These are phyloP conservation scores for Piromyces sp. DNA, from an alignment of 192 early-diverging fungal species.

Conservation along the genomic window DNA sequence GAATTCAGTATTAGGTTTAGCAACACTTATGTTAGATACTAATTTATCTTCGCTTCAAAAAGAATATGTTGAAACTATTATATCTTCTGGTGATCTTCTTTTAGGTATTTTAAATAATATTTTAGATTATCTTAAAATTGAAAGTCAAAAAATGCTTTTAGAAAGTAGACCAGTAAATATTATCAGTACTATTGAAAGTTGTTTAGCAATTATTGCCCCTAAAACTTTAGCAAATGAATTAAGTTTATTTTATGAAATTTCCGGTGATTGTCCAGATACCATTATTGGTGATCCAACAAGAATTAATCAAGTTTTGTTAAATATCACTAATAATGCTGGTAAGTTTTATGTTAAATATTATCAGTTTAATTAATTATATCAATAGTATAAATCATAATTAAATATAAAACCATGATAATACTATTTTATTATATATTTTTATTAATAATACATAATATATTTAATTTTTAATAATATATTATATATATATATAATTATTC, in stretches of 20 bases:
- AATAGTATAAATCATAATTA: no score
- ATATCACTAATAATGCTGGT: not conserved
- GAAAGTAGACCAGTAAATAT: slow-evolving; percentile 1
- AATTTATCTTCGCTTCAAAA: slow-evolving; percentile 2
- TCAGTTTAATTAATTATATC: no score
- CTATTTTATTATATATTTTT: no score
- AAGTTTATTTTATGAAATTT: not conserved
- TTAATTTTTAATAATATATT: no score
- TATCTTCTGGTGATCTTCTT: slow-evolving; percentile 44
- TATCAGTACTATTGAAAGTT: not conserved
- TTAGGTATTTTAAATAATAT: slow-evolving; percentile 68
- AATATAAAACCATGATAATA: no score
- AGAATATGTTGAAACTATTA: slow-evolving; percentile 5
- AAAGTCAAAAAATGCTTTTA: slow-evolving; percentile 7
- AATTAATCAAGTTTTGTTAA: not conserved
- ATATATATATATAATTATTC: no score
- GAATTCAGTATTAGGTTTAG: slow-evolving; percentile 8
- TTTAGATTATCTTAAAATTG: slow-evolving; percentile 32
- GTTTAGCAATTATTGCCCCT: not conserved
- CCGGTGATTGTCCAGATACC: no score
- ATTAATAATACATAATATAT: no score
- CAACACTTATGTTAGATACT: slow-evolving; percentile 8
- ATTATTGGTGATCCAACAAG: not conserved
- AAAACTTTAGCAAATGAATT: not conserved
- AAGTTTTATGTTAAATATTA: not conserved